Conservation (phyloP, 495 filamentous ascomycete genomes). For the Cairneyella variabilis region DNA sequence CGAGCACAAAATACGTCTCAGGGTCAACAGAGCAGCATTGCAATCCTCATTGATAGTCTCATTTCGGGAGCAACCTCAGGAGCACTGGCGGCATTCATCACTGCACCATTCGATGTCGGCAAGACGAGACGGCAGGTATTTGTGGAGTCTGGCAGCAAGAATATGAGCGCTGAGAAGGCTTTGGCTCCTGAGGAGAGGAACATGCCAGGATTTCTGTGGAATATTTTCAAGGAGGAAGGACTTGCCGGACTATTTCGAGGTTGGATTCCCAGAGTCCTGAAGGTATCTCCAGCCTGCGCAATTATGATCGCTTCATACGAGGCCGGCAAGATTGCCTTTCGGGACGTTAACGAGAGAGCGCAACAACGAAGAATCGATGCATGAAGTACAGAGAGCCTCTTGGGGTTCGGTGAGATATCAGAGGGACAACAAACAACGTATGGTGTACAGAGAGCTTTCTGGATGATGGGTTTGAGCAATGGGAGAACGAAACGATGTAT, state of each 20-base stretch:
- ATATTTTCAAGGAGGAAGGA: constrained; percentile 86
- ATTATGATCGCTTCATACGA: constrained; percentile 99
- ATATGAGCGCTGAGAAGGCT: constrained; percentile 21
- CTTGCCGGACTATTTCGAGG: constrained; percentile 78
- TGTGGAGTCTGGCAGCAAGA: constrained; percentile 39
- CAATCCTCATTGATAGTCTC: constrained; percentile 84
- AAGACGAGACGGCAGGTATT: constrained; percentile 91
- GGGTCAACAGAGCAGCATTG: constrained; percentile 55
- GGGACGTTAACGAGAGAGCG: constrained; percentile 68
- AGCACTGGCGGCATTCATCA: constrained; percentile 80
- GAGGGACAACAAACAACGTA: too few relatives aligned
- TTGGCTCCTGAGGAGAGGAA: constrained; percentile 62
- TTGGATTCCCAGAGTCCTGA: constrained; percentile 85
- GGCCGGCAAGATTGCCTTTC: constrained; percentile 85
- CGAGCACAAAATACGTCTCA: constrained; percentile 42
- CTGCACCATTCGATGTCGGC: constrained; percentile 94
- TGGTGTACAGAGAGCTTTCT: too few relatives aligned
- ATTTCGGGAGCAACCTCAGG: constrained; percentile 79
- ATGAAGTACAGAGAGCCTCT: constrained; percentile 17
- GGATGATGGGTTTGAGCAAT: too few relatives aligned
- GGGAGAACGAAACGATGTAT: too few relatives aligned
- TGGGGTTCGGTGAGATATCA: too few relatives aligned
- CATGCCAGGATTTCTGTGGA: constrained; percentile 77
- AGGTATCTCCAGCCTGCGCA: constrained; percentile 95
- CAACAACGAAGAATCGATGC: constrained; percentile 16